Evolutionary conservation across 2,329 filamentous ascomycete genomes (phyloP), one percentile per base, ranked within the genome.

Genomic region (Chlorencoelia australis): DNA sequence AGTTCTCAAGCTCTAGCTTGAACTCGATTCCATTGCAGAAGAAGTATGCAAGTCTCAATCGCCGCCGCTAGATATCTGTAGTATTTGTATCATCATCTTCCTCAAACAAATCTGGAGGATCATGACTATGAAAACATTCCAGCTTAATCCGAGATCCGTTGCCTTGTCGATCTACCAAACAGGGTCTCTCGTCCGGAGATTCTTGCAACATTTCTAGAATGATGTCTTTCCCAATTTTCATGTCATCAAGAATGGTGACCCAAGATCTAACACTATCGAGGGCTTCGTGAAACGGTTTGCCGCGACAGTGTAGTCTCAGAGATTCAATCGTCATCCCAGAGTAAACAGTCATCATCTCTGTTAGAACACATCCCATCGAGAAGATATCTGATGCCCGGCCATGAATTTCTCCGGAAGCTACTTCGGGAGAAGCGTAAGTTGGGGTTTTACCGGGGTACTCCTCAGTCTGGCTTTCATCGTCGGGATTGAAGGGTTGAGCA

Each of bases 351-450:
- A 34, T 11, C 25, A 39, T 39, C 17, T 39, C 36, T 7, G 26
- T 20, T 16, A 39, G 30, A 3, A 39, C 36, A 18, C 30, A 33
- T 2, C 30, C 36, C 13, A 39, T 9, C 2, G 36, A 39, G n/a
- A 39, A 39, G 11, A 39, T 29, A 13, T 34, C 36, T 3, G 30
- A 24, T 17, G 30, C 17, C 10, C 36, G 24, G 2, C 36, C 36
- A 16, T 25, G 24, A 2, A 16, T 5, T 5, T 30, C 31, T 18
- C 24, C 17, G 10, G 28, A n/a, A 16, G 14, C 28, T 2, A 39
- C 30, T 33, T 39, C 36, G 10, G 36, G 36, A 7, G 36, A 27
- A 16, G 30, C 33, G n/a, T 39, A 34, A 10, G 28, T 34, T 6
- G 15, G 21, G 4, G 30, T 39, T 7, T 28, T 13, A 8, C 5